phyloP scores from a whole-genome alignment of 106 monocot genomes.

The Ottelia alismoides region DNA sequence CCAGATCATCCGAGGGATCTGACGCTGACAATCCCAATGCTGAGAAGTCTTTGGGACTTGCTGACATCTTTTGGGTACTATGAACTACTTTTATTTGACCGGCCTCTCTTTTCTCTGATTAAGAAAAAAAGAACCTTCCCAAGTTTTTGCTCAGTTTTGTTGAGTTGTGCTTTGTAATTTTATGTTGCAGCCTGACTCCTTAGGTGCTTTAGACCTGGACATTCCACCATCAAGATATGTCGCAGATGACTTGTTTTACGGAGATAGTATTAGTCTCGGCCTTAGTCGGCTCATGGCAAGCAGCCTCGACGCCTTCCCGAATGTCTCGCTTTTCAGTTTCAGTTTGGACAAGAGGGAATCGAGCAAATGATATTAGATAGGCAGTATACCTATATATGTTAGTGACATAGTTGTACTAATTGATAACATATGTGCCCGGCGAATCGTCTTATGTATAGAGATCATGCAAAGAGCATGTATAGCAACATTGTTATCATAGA shows the following conservation, averaged over 20 bases:
- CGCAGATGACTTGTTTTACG: conserved; percentile 36
- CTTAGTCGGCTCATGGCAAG: conserved; percentile 42
- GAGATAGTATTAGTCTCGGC: conserved; percentile 38
- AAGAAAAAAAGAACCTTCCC: no score
- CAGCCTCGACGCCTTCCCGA: conserved; percentile 62
- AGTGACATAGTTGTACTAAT: no score
- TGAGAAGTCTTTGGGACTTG: conserved; percentile 24
- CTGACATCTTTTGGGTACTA: conserved; percentile 80
- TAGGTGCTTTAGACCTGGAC: conserved; percentile 75
- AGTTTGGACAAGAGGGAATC: conserved; percentile 24
- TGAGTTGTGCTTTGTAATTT: neutral
- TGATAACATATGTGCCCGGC: no score
- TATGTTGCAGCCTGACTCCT: conserved; percentile 75
- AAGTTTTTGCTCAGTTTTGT: neutral
- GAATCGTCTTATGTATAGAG: no score
- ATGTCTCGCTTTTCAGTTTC: conserved; percentile 38
- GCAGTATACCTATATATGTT: no score
- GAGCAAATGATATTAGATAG: no score
- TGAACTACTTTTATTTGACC: neutral
- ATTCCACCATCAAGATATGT: conserved; percentile 51
- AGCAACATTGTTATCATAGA: no score
- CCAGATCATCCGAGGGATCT: conserved; percentile 8
- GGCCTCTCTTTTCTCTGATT: no score
- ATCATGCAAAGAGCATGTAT: no score
- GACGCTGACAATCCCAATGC: conserved; percentile 7